Evolutionary conservation across 306 rosid species (phyloP), one percentile per base, ranked within the genome.

Genomic region (Lablab purpureus): DNA sequence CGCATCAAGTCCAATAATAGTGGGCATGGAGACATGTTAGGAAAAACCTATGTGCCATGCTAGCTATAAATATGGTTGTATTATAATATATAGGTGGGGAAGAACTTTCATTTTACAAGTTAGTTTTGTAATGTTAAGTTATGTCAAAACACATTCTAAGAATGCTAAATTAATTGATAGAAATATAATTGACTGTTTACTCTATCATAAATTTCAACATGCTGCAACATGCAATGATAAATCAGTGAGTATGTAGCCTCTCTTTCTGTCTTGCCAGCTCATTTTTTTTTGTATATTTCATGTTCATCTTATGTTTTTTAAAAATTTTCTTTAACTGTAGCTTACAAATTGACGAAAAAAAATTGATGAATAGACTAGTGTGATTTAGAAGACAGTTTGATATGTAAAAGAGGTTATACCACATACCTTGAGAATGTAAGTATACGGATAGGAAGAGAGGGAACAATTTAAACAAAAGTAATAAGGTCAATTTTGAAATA

Each of bases 161-260:
- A 32, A 32, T 32, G 4, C 30, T 10, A 46, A 12, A 43, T 3
- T 47, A 75, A 32, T 32, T 12, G 6, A 17, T n/a, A 12, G 25
- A 30, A 23, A 30, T 62, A 62, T 30, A 28, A 9, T 43, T 56
- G 49, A 3, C 28, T 21, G 3, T 56, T 52, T 52, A 52, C 56
- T 54, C 58, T 50, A 18, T 8, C 67, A 22, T 37, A 28, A 14
- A 58, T 74, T 34, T 41, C 27, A 10, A 58, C 30, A 10, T 56
- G 19, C 7, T 46, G 27, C 71, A 36, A 37, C 62, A 47, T 67
- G 56, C 15, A 67, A 54, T 52, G 51, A 6, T 52, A 52, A 74
- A 46, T 43, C 50, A 13, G 65, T 22, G 43, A 30, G 54, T 23
- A 41, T 71, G 13, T 59, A 27, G 34, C 34, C 8, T 23, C 8